Evolutionary conservation across 1,284 basidiomycete genomes (phyloP).

Genomic region (Heterobasidion annosum): DNA sequence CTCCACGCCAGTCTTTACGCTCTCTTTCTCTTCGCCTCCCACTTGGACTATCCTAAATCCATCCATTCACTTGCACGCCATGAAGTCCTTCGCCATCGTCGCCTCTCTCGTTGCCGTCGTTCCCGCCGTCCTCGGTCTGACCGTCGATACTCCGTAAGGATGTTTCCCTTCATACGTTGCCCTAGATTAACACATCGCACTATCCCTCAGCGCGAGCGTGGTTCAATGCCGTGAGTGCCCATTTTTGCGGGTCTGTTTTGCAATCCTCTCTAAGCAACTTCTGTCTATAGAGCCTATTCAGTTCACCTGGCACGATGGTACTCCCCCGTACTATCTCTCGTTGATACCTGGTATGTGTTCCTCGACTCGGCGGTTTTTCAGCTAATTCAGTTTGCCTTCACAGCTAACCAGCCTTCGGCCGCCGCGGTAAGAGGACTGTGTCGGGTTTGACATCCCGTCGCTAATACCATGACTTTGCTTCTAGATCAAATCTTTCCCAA

Average conservation of each 20-base stretch:
- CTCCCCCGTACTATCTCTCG: conserved; percentile 55
- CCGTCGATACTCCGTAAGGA: conserved; percentile 65
- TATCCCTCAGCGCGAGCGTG: conserved; percentile 24
- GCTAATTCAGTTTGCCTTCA: neutral
- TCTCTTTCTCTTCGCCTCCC: neutral
- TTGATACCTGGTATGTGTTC: conserved; percentile 49
- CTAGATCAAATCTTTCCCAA: conserved; percentile 48
- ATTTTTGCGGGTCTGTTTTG: neutral
- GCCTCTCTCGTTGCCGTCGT: conserved; percentile 35
- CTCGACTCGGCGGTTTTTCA: neutral
- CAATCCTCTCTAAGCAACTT: neutral
- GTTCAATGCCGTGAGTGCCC: conserved; percentile 43
- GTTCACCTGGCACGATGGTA: conserved; percentile 48
- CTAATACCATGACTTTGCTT: neutral
- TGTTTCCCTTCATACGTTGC: neutral
- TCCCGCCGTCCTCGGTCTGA: conserved; percentile 38
- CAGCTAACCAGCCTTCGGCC: conserved; percentile 49
- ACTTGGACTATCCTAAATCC: conserved; percentile 1
- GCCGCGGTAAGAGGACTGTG: conserved; percentile 35
- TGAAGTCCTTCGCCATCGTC: conserved; percentile 42
- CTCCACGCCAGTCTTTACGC: neutral
- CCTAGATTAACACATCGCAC: too few relatives aligned
- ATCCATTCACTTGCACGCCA: conserved; percentile 20
- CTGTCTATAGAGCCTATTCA: conserved; percentile 43
- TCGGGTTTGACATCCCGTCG: neutral